Evolutionary conservation across 768 basidiomycete genomes (phyloP), one percentile per base, ranked within the genome.

Genomic region (Boletellus ananiceps): DNA sequence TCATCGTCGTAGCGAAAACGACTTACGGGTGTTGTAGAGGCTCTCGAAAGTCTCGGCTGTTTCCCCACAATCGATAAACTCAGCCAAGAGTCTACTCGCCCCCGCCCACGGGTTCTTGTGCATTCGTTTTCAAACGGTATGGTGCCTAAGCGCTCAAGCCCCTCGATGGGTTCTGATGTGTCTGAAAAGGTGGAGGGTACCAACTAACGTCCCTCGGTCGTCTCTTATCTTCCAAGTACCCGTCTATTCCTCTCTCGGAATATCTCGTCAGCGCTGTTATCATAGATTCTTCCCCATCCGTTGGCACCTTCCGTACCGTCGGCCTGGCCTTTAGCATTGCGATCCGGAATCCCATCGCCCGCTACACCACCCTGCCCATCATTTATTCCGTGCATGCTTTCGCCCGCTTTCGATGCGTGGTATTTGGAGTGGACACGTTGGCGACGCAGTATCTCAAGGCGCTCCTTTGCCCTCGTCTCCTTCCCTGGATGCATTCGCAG

Each of bases 51-150:
- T n/a, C 58, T 67, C 5, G 58, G 56, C 8, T 65, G 63, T 36
- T 36, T 67, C 32, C 48, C 57, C 4, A 35, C 54, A 1, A 18
- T 8, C 5, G 19, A 38, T 8, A 29, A 19, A 11, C 3, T 46
- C 8, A n/a, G 15, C 19, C 39, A 44, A 2, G 41, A 14, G 4
- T n/a, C 36, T 23, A n/a, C 37, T 37, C 34, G 45, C 13, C 31
- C 29, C 12, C 54, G 48, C 29, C 54, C 63, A 38, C 62, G 62
- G 14, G 19, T 65, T 15, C 60, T 67, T 8, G 36, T 62, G 11
- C 63, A 65, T 36, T 62, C 54, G 1, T 67, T 67, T 48, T 67
- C 65, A 32, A 65, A 67, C 31, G 64, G 65, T 67, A 47, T 4
- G 36, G 7, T 33, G 4, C 1, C 23, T n/a, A 21, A 35, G 3